Evolutionary conservation across 306 rosid genomes (phyloP).

Genomic region (Medicago truncatula): DNA sequence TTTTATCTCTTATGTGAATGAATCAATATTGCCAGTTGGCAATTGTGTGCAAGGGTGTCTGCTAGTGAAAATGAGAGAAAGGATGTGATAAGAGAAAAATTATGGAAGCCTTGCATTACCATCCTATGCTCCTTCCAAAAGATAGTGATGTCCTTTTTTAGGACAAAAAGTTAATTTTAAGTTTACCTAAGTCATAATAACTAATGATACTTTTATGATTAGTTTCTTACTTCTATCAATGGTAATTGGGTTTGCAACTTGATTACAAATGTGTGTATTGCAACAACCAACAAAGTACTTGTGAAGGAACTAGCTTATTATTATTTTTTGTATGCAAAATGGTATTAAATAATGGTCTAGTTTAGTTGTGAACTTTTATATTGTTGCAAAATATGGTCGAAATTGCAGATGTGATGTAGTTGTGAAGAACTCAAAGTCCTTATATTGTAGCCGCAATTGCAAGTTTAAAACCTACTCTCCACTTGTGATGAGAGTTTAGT

Average conservation of each 20-base stretch:
- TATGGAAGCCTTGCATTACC: slow-evolving; percentile 41
- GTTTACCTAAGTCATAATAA: slow-evolving; percentile 38
- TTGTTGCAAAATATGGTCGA: too few relatives aligned
- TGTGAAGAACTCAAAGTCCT: too few relatives aligned
- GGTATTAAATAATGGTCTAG: too few relatives aligned
- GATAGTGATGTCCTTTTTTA: slow-evolving; percentile 48
- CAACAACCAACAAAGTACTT: slow-evolving; percentile 39
- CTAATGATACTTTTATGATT: slow-evolving; percentile 36
- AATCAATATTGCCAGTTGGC: slow-evolving; percentile 85
- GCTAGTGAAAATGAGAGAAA: slow-evolving; percentile 39
- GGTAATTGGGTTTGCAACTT: not conserved
- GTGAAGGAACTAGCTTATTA: not conserved
- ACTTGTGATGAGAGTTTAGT: not conserved
- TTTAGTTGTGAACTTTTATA: too few relatives aligned
- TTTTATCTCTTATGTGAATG: slow-evolving; percentile 63
- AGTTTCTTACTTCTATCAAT: not conserved
- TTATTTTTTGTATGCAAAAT: too few relatives aligned
- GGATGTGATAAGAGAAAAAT: slow-evolving; percentile 1
- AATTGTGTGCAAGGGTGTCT: slow-evolving; percentile 48
- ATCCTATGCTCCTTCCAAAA: slow-evolving; percentile 48
- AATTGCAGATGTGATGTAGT: too few relatives aligned
- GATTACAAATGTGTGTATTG: slow-evolving; percentile 12
- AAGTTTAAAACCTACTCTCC: not conserved
- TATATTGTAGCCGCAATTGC: too few relatives aligned
- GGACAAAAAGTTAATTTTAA: slow-evolving; percentile 46